Evolutionary conservation across 2,329 filamentous ascomycete species (phyloP).

Genomic region (Sclerotinia spermophila): DNA sequence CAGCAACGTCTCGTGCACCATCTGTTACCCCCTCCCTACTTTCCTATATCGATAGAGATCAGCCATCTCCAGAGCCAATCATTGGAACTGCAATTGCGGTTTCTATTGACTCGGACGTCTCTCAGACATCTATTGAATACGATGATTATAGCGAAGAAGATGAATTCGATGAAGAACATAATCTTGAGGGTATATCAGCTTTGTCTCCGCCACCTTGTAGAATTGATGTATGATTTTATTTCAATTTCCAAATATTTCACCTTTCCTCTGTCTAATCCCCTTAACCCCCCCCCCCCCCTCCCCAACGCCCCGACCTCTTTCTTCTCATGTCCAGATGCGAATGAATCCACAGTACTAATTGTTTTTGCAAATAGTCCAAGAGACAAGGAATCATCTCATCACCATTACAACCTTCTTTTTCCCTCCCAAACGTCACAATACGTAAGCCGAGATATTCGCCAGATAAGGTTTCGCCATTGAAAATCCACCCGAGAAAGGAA

Average conservation of each 20-base stretch:
- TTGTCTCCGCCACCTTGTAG: constrained; percentile 1
- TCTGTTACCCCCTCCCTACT: constrained; percentile 25
- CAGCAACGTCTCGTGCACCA: constrained; percentile 20
- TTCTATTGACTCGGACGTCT: constrained; percentile 14
- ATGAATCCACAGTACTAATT: neutral
- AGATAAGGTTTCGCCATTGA: neutral
- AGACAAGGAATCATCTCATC: constrained; percentile 20
- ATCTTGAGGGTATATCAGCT: constrained; percentile 1
- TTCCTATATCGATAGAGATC: constrained; percentile 22
- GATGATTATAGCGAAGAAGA: neutral
- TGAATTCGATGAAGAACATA: neutral
- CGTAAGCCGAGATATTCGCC: constrained; percentile 18
- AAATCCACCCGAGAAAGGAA: neutral
- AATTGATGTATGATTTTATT: neutral
- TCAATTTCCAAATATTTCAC: neutral
- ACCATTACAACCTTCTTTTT: constrained; percentile 14
- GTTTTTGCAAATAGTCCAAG: constrained; percentile 5
- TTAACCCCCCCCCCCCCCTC: neutral
- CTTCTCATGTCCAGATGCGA: neutral
- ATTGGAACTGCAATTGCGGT: constrained; percentile 23
- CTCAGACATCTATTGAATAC: neutral
- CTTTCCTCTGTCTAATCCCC: neutral
- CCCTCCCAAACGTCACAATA: constrained; percentile 25
- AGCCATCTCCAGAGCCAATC: constrained; percentile 24
- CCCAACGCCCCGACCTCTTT: neutral